Conservation (phyloP, 2,329 filamentous ascomycete genomes). For the Fusarium tuaranense region DNA sequence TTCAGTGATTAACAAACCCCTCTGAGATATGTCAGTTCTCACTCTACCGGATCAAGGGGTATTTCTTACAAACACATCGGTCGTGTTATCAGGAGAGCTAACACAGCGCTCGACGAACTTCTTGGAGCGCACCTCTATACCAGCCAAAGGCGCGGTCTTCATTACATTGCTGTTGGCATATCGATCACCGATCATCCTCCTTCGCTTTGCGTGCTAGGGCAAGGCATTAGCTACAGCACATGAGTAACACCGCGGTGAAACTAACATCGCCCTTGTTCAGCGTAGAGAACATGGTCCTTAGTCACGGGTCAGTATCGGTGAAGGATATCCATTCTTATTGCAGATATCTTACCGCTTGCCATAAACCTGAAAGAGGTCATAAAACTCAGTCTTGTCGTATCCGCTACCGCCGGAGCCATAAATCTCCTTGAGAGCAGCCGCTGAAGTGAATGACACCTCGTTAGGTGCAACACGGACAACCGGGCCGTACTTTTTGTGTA, state of each 20-base stretch:
- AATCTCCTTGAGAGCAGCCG: constrained; percentile 69
- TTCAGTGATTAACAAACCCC: constrained; percentile 41
- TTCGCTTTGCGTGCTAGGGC: constrained; percentile 70
- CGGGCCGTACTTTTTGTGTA: constrained; percentile 68
- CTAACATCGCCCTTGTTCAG: constrained; percentile 65
- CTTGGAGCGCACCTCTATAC: constrained; percentile 67
- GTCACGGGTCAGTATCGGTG: constrained; percentile 8
- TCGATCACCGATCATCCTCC: constrained; percentile 72
- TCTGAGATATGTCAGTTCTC: constrained; percentile 40
- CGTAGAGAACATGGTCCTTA: constrained; percentile 70
- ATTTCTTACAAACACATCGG: constrained; percentile 71
- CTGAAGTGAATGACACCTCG: constrained; percentile 70
- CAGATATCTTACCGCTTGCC: constrained; percentile 60
- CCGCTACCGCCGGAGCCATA: constrained; percentile 72
- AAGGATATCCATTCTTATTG: not conserved
- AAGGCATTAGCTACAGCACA: not conserved
- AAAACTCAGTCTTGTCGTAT: constrained; percentile 75
- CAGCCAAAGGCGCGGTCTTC: constrained; percentile 64
- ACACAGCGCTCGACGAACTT: constrained; percentile 67
- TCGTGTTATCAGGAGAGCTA: constrained; percentile 55
- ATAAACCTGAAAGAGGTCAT: constrained; percentile 70
- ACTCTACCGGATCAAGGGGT: too few species aligned
- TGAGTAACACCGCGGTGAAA: not conserved
- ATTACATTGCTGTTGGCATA: constrained; percentile 78
- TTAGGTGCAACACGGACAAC: constrained; percentile 68